These are phyloP conservation scores for Aleurites moluccanus DNA, from an alignment of 441 rosid genomes.

Conservation along the genomic window DNA sequence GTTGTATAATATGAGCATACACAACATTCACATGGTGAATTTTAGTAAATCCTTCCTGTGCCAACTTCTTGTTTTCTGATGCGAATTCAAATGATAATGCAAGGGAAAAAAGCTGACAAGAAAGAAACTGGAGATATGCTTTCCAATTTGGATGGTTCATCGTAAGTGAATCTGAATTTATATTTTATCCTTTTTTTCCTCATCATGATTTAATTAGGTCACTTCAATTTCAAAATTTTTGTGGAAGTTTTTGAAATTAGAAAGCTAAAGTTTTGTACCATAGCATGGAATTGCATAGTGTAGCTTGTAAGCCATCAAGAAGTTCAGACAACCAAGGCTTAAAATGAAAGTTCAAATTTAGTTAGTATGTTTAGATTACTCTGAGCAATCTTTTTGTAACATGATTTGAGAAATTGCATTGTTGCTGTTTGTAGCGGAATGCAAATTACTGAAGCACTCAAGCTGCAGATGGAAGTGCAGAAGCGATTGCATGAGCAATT, in stretches of 20 bases:
- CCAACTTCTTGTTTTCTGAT: slow-evolving; percentile 22
- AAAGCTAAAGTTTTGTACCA: not conserved
- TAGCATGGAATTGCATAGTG: not conserved
- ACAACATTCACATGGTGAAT: not conserved
- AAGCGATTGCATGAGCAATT: slow-evolving; percentile 93
- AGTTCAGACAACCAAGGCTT: not conserved
- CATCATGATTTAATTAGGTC: not conserved
- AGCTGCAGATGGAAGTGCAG: slow-evolving; percentile 97
- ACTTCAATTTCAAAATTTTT: not conserved
- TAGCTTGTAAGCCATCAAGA: not conserved
- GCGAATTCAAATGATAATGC: slow-evolving; percentile 28
- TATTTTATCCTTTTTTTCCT: slow-evolving; percentile 13
- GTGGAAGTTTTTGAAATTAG: slow-evolving; percentile 7
- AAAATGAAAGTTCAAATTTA: not conserved
- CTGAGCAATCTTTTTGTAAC: slow-evolving; percentile 9
- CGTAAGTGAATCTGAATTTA: slow-evolving; percentile 57
- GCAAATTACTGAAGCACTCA: slow-evolving; percentile 97
- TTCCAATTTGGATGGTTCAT: slow-evolving; percentile 80
- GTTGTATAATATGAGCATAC: slow-evolving; percentile 16
- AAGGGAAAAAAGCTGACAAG: slow-evolving; percentile 87
- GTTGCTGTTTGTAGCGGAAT: slow-evolving; percentile 62
- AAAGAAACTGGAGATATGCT: slow-evolving; percentile 93
- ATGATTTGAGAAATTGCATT: slow-evolving; percentile 12
- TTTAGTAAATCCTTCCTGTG: not conserved
- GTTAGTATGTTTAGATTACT: not conserved